Percentiles rank a stretch among this genome's conserved stretches.
These are phyloP conservation scores for Arachnomyces sp. DNA, from an alignment of 2,329 filamentous ascomycete genomes.

Conservation along the genomic window DNA sequence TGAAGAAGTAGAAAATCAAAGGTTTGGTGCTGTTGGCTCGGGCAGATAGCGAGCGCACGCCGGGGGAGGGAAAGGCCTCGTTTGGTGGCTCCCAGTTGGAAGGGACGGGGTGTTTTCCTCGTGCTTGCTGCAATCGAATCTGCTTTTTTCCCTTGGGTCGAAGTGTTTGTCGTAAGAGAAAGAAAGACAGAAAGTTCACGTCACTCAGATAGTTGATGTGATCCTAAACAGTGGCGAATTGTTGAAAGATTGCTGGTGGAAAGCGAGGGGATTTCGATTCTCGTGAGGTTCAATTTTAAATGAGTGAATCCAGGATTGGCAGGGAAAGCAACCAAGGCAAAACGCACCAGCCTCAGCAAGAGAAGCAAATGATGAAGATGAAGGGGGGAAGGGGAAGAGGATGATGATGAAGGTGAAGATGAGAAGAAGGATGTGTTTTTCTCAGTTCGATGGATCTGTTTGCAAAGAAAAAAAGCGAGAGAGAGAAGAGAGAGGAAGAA, in stretches of 20 bases:
- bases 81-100: no score
- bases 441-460: no score
- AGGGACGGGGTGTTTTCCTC: no score
- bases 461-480: neutral
- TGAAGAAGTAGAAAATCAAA: neutral
- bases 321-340: slow-evolving; percentile 15
- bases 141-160: no score
- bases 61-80: no score
- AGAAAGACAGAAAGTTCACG: neutral
- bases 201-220: slow-evolving; percentile 4
- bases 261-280: slow-evolving; percentile 14
- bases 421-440: slow-evolving; percentile 6
- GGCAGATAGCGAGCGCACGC: no score
- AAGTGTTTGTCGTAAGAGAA: neutral
- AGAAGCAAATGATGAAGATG: slow-evolving; percentile 17
- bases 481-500: slow-evolving; percentile 10
- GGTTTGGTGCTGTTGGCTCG: no score
- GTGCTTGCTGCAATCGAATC: no score
- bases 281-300: slow-evolving; percentile 8
- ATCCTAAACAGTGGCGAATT: slow-evolving; percentile 11
- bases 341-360: slow-evolving; percentile 7
- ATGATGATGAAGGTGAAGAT: slow-evolving; percentile 11
- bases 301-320: slow-evolving; percentile 14
- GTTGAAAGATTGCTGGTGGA: slow-evolving; percentile 1
- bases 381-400: slow-evolving; percentile 11